A percentile compares a stretch with the other conserved stretches of the same genome.
Evolutionary conservation across 106 monocot genomes (phyloP).

Genomic region (Dendrobium chrysotoxum): DNA sequence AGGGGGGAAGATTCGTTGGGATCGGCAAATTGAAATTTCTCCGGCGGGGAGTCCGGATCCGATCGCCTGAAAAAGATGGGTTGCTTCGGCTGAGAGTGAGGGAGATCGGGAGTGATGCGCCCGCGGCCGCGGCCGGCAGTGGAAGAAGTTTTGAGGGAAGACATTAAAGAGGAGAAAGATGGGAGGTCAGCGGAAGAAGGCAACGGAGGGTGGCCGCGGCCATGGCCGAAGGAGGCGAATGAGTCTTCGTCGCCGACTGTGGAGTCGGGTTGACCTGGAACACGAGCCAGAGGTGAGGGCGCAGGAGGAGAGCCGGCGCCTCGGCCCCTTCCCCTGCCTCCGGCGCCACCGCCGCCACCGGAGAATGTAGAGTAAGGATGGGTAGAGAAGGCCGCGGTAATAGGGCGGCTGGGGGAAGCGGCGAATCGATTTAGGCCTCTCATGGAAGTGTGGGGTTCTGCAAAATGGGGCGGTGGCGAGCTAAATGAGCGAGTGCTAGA

Average conservation of each 20-base stretch:
- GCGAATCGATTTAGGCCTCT: constrained; percentile 7
- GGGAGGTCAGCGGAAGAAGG: constrained; percentile 17
- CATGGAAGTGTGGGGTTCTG: neutral
- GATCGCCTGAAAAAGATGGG: constrained; percentile 37
- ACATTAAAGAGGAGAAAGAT: constrained; percentile 8
- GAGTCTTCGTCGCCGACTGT: constrained; percentile 4
- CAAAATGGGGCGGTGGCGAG: neutral
- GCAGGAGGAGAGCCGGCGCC: constrained; percentile 9
- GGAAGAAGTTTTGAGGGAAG: constrained; percentile 5
- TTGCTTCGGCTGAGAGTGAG: constrained; percentile 18
- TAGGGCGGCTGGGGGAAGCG: constrained; percentile 9
- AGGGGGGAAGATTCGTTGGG: neutral
- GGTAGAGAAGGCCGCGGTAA: constrained; percentile 13
- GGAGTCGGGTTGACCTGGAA: constrained; percentile 11
- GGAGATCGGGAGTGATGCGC: neutral
- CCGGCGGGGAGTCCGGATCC: constrained; percentile 1
- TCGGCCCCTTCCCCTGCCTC: constrained; percentile 38
- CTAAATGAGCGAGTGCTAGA: neutral
- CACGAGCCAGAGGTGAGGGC: neutral
- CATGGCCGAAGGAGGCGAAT: constrained; percentile 29
- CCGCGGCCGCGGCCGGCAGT: constrained; percentile 3
- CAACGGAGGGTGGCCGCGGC: constrained; percentile 12
- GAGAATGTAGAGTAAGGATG: constrained; percentile 18
- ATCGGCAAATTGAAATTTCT: neutral
- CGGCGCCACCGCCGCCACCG: constrained; percentile 21